Evolutionary conservation across 225 moss, liverwort and hornwort species (phyloP).

Genomic region (Polytrichum commune): DNA sequence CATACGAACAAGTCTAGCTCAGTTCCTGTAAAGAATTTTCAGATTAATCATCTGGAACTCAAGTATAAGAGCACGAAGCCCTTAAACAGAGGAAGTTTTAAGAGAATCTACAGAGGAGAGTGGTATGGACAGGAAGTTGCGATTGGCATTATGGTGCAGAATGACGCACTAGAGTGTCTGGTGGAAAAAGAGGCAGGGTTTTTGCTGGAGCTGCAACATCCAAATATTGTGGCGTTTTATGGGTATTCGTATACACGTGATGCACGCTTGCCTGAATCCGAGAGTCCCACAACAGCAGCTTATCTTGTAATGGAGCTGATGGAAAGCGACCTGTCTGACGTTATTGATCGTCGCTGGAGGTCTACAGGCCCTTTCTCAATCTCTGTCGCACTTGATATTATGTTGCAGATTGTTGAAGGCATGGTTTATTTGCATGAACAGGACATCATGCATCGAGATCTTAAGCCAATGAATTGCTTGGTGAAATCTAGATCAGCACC

Average conservation of each 20-base stretch:
- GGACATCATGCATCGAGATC: constrained; percentile 17
- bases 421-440: constrained; percentile 14
- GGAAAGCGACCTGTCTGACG: background rate
- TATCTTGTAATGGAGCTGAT: constrained; percentile 13
- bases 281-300: background rate
- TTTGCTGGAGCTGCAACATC: constrained; percentile 10
- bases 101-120: background rate
- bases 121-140: background rate
- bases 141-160: background rate
- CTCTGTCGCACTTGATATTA: background rate
- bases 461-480: constrained; percentile 12
- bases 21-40: background rate
- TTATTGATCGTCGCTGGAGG: too few species aligned
- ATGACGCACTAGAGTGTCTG: background rate
- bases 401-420: constrained; percentile 4
- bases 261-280: too few species aligned
- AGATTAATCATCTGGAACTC: background rate
- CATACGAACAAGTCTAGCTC: background rate
- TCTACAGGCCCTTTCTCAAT: background rate
- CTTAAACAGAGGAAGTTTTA: background rate
- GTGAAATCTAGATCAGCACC: constrained; percentile 4
- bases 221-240: constrained; percentile 13
- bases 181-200: background rate
- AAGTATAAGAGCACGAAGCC: fast-evolving
- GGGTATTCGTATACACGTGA: background rate